Evolutionary conservation across 83 land plant genomes (phyloP), one percentile per base, ranked within the genome.

Genomic region (Picea mariana): DNA sequence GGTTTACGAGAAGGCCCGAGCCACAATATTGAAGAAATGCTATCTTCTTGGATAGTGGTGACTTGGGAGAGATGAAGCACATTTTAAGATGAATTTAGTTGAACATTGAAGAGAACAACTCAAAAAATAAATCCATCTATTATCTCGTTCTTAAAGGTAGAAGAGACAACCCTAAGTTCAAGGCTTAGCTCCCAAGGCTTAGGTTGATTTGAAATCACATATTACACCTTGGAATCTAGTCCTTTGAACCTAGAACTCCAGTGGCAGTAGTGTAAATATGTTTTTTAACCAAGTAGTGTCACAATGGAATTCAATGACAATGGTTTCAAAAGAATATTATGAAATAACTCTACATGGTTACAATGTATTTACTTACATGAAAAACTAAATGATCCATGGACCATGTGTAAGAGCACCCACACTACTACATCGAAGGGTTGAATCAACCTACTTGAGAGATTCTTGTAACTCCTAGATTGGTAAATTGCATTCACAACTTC

Each of bases 331-430:
- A 75, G 77, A 75, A 75, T 49, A 75, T 44, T 75, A 75, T 21
- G 23, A 75, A 75, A n/a, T 42, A 21, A 75, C 58, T 75, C 77
- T 75, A 47, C 77, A n/a, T 11, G 40, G 24, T 75, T 24, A 21
- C 59, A 47, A 47, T 75, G 77, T 47, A 40, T 47, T 75, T 21
- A 75, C 77, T 75, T 75, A 75, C 77, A 75, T 75, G 77, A 34
- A 34, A 34, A 34, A 75, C 6, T 75, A 27, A 75, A 21, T 47
- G 77, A 20, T 47, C 27, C 77, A 75, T 75, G 24, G n/a, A 13
- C 26, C 77, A n/a, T n/a, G n/a, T n/a, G n/a, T n/a, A 73, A 69
- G 47, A 42, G 58, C 77, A 20, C 71, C 72, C 72, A 67, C 72
- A 67, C 6, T 26, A 67, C 6, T 47, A 26, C 77, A 47, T 49